Evolutionary conservation across 2,329 filamentous ascomycete genomes (phyloP), one percentile per base, ranked within the genome.

Genomic region (Colletotrichum limetticola): DNA sequence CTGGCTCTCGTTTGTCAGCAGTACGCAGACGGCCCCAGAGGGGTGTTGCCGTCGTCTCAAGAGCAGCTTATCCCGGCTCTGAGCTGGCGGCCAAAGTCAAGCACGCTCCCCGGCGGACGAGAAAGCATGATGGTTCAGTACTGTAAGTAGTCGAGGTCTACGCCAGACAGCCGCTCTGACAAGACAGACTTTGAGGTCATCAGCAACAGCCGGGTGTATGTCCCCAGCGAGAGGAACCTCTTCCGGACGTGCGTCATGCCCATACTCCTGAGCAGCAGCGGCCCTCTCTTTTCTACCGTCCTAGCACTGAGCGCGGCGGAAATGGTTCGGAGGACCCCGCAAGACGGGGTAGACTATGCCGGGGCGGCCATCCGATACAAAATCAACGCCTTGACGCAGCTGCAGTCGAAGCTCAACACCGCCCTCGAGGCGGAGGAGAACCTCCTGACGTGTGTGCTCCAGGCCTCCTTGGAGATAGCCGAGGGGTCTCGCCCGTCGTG

Each of bases 391-490:
- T 28, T 69, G 35, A 55, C 16, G 3, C 67, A 69, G 52, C 60
- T 69, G n/a, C 60, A 49, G 26, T 57, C 58, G 28, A 58, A 46
- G 8, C 28, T 64, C n/a, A n/a, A 49, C 5, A 52, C n/a, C 24
- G 52, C 53, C 0, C 4, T 19, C 0, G 24, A 58, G 19, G 60
- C 67, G 0, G 60, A 69, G 22, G 67, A 64, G 1, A 64, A 58
- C 12, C 32, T 69, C 7, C 26, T 69, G 37, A 64, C 67, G 4
- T 69, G 60, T 37, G 67, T 69, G n/a, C 67, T 69, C 11, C 67
- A 64, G 60, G 67, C 67, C 1, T 69, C 67, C 1, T 6, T 69
- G 9, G 67, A 64, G 32, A 69, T 69, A n/a, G 32, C 67, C 4
- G 67, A 56, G 24, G 67, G 67, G 4, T 65, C 67, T 24, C 35